Base-by-base conservation (phyloP, 345 rosid genomes). In the Luvunga scandens region DNA sequence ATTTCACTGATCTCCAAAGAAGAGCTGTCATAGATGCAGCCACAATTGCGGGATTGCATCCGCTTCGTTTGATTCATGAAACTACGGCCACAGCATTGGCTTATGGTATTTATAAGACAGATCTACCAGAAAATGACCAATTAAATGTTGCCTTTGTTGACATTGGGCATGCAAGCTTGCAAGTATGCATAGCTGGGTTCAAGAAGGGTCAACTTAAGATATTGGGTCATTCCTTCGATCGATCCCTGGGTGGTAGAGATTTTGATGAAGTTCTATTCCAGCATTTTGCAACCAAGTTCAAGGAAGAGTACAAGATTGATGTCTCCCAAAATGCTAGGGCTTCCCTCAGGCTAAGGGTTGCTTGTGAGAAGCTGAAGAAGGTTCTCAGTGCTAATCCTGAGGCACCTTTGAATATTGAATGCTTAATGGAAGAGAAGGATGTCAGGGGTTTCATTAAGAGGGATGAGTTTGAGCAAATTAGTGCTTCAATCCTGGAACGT, bases 341-440 rank as follows among this genome's bases (percentile, higher is more conserved):
- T 50, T 88, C 89, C 81, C 89, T 94, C 30, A 87, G 99, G 82
- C 91, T 96, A 13, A 86, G 98, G 66, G 92, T 92, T 66, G 92
- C 86, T 6, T 91, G 96, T 86, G 99, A 94, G 87, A 96, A 96
- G 86, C 80, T 96, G 77, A 96, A 96, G 86, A 96, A 96, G 84
- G 89, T 96, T 69, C 91, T 96, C 13, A 96, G 99, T 81, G 99
- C 99, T 30, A 96, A 96, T 79, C 97, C 99, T 0, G 89, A 79
- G 85, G 93, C 98, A 2, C 99, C 99, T 31, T 68, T 96, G 77
- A 89, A 91, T 82, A 89, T 96, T 25, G 99, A 96, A 78, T 96
- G 99, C 84, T 78, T 96, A 77, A 96, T 96, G 97, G 98, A 94
- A 16, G 99, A 96, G 84, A 96, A 92, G 83, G 99, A 96, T 81